Base-by-base conservation (phyloP, 2,329 filamentous ascomycete species). In the Exophiala alcalophila region DNA sequence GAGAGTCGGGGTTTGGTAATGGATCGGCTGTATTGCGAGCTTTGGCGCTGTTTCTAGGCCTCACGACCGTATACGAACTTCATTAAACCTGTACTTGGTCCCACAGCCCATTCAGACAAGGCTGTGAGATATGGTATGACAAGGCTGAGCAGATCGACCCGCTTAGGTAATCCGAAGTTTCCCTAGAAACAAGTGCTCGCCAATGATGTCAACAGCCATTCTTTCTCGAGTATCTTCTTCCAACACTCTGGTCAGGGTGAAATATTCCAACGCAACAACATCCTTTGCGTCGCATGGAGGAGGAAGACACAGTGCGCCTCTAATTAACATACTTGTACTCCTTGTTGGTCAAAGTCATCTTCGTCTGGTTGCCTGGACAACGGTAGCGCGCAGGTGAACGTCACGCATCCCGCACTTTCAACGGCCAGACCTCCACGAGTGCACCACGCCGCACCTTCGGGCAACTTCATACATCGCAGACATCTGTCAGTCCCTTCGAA, bases 331-430 rank as follows among this genome's bases (percentile, higher is more conserved):
- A 29, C 21, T 12, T 15, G 28, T 14, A 28, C 37, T 33, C 18
- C 19, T 14, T 27, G 15, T 40, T 25, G 14, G 33, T 15, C n/a
- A 32, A 40, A 6, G 14, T 12, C 20, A 23, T 23, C 29, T n/a
- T 3, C 20, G 28, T 28, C 15, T 38, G 43, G 38, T 47, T 40
- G 36, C 32, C 43, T 9, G 27, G 43, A 26, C 32, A 47, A 47
- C 37, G 21, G 27, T 26, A n/a, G 33, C 27, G 33, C 19, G 32
- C 27, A 38, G 19, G n/a, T 4, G 23, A 8, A 29, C 39, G 27
- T 35, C 9, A 19, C n/a, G 7, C 33, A 24, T 31, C 31, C 32
- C 41, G 37, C 16, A 21, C 12, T 32, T 28, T 32, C 37, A 25
- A n/a, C n/a, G n/a, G n/a, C n/a, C n/a, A n/a, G n/a, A n/a, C n/a